Evolutionary conservation across 805 yeast genomes (phyloP).

Genomic region (Lipomyces anomalus): DNA sequence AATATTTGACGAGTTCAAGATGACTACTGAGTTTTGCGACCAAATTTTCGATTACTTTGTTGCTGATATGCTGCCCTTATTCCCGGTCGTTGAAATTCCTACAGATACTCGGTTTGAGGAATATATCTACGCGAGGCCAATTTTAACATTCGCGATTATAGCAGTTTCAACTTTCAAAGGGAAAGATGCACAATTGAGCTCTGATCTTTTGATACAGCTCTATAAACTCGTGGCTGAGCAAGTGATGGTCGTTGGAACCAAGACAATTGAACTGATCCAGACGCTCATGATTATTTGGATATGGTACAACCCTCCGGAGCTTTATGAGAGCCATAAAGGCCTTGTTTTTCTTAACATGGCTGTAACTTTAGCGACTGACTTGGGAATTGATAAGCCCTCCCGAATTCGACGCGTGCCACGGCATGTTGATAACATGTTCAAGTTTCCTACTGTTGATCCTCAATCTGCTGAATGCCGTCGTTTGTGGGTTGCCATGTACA

Average conservation of each 20-base stretch:
- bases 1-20: background rate
- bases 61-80: constrained; percentile 1
- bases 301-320: constrained; percentile 83
- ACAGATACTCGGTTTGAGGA: background rate
- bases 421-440: constrained; percentile 13
- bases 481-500: constrained; percentile 54
- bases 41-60: background rate
- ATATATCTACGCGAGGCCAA: background rate
- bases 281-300: constrained; percentile 54
- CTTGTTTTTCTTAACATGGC: constrained; percentile 64
- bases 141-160: constrained; percentile 6
- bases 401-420: constrained; percentile 7
- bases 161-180: background rate
- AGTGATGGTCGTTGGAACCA: constrained; percentile 62
- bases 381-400: constrained; percentile 61
- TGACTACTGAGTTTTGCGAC: background rate
- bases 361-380: constrained; percentile 63
- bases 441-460: constrained; percentile 34
- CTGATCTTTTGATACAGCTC: constrained; percentile 47
- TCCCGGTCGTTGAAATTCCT: constrained; percentile 1
- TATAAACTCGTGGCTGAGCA: constrained; percentile 49
- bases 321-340: constrained; percentile 71
- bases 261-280: constrained; percentile 62
- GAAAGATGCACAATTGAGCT: constrained; percentile 3
- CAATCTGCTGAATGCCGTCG: constrained; percentile 44